phyloP scores from a whole-genome alignment of 164 flowering plant genomes.

The Magnolia kwangsiensis region DNA sequence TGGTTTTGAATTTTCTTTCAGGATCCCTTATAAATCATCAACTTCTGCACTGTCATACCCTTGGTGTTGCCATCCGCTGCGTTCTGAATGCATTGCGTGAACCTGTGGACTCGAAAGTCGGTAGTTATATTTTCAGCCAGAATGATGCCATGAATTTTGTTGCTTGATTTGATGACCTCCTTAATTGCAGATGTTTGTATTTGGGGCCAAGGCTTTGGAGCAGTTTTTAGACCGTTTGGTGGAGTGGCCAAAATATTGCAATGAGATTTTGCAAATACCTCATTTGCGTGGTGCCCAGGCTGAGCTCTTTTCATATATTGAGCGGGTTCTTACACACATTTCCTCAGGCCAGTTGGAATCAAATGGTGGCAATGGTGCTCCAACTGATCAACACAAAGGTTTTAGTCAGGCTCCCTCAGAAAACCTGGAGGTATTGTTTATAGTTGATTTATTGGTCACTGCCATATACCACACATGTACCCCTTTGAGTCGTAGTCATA shows the following conservation, averaged over 20 bases:
- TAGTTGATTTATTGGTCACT: not conserved
- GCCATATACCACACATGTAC: too few species aligned
- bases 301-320: slow-evolving; percentile 78
- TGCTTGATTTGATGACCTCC: slow-evolving; percentile 6
- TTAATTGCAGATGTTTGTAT: slow-evolving; percentile 70
- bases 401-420: slow-evolving; percentile 24
- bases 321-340: slow-evolving; percentile 69
- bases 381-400: slow-evolving; percentile 43
- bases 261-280: slow-evolving; percentile 94
- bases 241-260: slow-evolving; percentile 99
- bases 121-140: slow-evolving; percentile 14
- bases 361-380: slow-evolving; percentile 37
- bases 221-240: slow-evolving; percentile 88
- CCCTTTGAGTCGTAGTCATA: too few species aligned
- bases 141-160: not conserved
- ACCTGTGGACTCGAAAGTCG: slow-evolving; percentile 91
- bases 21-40: slow-evolving; percentile 91
- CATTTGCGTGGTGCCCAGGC: slow-evolving; percentile 80
- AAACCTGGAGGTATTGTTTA: slow-evolving; percentile 31
- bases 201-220: slow-evolving; percentile 91
- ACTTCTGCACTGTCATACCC: slow-evolving; percentile 84
- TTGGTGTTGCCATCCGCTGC: slow-evolving; percentile 85
- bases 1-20: slow-evolving; percentile 24
- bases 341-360: slow-evolving; percentile 67
- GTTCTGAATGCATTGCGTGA: slow-evolving; percentile 90